A percentile compares a stretch with the other conserved stretches of the same genome.
Evolutionary conservation across 2,329 filamentous ascomycete genomes (phyloP).

Genomic region (Fonsecaea nubica): DNA sequence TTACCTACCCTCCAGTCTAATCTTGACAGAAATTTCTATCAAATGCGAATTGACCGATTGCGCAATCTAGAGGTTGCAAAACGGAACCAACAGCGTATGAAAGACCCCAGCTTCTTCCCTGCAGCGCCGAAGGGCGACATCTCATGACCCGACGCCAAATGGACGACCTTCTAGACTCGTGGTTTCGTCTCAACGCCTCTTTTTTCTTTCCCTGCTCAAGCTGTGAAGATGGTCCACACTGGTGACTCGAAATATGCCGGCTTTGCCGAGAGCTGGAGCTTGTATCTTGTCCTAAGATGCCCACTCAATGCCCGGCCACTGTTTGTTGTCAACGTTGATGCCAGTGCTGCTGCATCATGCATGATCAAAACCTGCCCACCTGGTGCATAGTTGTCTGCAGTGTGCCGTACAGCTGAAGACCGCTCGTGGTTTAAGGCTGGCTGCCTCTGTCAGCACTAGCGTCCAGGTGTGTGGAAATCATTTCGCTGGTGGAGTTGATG

Average conservation of each 20-base stretch:
- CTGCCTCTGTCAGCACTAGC: conserved; percentile 20
- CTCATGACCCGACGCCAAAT: conserved; percentile 29
- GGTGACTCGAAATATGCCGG: not conserved
- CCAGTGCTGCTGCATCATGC: conserved; percentile 3
- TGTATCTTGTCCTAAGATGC: not conserved
- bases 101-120: conserved; percentile 80
- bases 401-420: not conserved
- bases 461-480: not conserved
- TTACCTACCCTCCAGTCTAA: conserved; percentile 14
- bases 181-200: not conserved
- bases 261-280: not conserved
- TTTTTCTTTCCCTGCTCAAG: not conserved
- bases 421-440: not conserved
- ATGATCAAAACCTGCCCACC: not conserved
- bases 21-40: conserved; percentile 71
- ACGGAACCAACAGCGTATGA: conserved; percentile 79
- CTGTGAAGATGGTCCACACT: not conserved
- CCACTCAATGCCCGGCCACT: not conserved
- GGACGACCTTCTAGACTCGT: conserved; percentile 5
- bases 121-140: conserved; percentile 73
- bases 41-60: conserved; percentile 80
- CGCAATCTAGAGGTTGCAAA: conserved; percentile 79
- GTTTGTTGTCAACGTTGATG: not conserved
- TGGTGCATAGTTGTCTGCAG: conserved; percentile 7
- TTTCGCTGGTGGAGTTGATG: conserved; percentile 12